Evolutionary conservation across 1,284 basidiomycete genomes (phyloP), one percentile per base, ranked within the genome.

Genomic region (Singerocomus rubriflavus): DNA sequence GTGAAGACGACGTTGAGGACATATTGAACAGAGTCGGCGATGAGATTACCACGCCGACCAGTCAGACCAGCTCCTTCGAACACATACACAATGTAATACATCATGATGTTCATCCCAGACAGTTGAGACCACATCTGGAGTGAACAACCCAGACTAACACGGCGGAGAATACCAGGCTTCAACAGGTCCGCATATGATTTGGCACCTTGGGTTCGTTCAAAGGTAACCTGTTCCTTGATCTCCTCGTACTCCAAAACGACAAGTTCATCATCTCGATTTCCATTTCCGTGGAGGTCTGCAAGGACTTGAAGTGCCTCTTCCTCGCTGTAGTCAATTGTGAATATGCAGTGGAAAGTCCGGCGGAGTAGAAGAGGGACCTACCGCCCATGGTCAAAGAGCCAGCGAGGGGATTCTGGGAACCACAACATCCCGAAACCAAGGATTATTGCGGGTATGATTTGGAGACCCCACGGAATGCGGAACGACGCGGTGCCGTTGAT

Each of bases 81-180:
- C 46, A 89, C 86, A 56, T 87, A 88, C 57, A 86, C 72, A 56
- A 88, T 84, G 65, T 88, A 88, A 71, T 88, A 86, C 85, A 89
- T 88, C 85, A 90, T 88, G 59, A 81, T 74, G 58, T 80, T 80
- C 79, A 81, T 81, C 46, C 82, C 82, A 14, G 72, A 74, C 11
- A 84, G 68, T 56, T 84, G 83, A 54, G 78, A 80, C 84, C 82
- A 85, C 75, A 80, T 80, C 60, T 85, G 84, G 29, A 85, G 63
- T 13, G 72, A 71, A 56, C 72, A 75, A 30, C 82, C 84, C 6
- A 85, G 71, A 50, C 75, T 63, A 13, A 85, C 82, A 56, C 84
- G 80, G 41, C 81, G 77, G 39, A 79, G 69, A 41, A 82, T 77
- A 30, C 78, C 77, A 6, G 73, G 71, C 54, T 77, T 80, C 55